Evolutionary conservation across 129 eudicot genomes (phyloP).

Genomic region (Oenanthe sinensis): DNA sequence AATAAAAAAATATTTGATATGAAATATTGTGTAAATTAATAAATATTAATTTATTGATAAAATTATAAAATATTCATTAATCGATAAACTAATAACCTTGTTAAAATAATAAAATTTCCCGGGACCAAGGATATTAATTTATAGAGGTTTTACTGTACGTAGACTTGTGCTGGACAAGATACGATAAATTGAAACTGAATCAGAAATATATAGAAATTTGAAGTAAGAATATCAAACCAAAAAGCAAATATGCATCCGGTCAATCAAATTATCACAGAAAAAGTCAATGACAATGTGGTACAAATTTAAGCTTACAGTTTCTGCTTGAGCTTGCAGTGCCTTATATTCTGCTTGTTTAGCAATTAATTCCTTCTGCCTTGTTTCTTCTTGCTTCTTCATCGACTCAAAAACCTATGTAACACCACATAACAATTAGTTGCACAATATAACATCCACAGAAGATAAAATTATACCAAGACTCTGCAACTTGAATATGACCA

Average conservation of each 20-base stretch:
- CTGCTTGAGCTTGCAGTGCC: constrained; percentile 71
- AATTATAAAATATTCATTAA: too few relatives aligned
- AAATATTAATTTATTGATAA: too few relatives aligned
- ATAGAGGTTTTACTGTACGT: too few relatives aligned
- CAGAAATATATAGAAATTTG: background rate
- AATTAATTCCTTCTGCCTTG: constrained; percentile 54
- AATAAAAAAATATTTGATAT: too few relatives aligned
- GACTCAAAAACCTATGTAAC: constrained; percentile 53
- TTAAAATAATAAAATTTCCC: too few relatives aligned
- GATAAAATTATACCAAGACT: background rate
- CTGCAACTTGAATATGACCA: background rate
- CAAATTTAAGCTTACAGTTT: constrained; percentile 40
- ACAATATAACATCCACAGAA: background rate
- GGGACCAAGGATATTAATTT: too few relatives aligned
- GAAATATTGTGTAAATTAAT: too few relatives aligned
- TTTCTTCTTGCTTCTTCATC: constrained; percentile 85
- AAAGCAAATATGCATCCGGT: background rate
- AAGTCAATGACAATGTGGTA: background rate
- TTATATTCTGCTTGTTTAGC: constrained; percentile 58
- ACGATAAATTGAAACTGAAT: background rate
- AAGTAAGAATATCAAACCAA: background rate
- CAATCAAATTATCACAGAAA: background rate
- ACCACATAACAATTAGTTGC: constrained; percentile 10
- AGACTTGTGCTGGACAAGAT: background rate
- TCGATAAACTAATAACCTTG: too few relatives aligned